Base-by-base conservation (phyloP, 2,329 filamentous ascomycete genomes). In the Chrysoporthe puriensis region DNA sequence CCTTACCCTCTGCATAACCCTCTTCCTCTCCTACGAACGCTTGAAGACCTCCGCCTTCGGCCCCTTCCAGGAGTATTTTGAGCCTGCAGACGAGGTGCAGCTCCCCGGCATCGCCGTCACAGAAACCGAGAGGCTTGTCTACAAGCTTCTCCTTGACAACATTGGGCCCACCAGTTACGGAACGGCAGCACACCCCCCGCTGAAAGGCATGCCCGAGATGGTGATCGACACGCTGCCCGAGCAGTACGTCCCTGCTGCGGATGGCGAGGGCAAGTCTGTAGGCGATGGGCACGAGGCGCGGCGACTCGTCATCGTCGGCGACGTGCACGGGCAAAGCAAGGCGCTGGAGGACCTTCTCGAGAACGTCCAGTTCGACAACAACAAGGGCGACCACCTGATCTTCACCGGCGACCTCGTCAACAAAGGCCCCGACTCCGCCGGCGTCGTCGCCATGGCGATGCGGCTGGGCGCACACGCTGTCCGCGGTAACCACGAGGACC, bases 401-500 rank as follows among this genome's bases (percentile, higher is more conserved):
- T 83, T 95, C 58, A 85, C 88, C 0, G 93, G 93, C 60, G 92
- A 97, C 78, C 85, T 95, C 76, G 85, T 98, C 73, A 90, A 90
- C 75, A 97, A 97, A 79, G 94, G 95, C 0, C 93, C 94, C 13
- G 90, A 97, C 78, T 95, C 92, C 43, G 74, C 84, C 0, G 93
- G 90, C 48, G 92, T 97, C 0, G 84, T 98, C 60, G 87, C 91
- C 67, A 83, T 94, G 54, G 90, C 93, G 48, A 91, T 93, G 76
- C 79, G 86, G 16, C 80, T 95, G 48, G 86, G 87, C 62, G 94
- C 95, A 32, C 92, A 90, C 42, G 92, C 89, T 70, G 93, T 98
- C 9, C 90, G 95, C 62, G 96, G 96, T 21, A 97, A 97, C 79
- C 92, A 97, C 79, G 96, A 99, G 77, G 94, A 98, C 77, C 86